Evolutionary conservation across 495 filamentous ascomycete species (phyloP).

Genomic region (Penicillium subrubescens): DNA sequence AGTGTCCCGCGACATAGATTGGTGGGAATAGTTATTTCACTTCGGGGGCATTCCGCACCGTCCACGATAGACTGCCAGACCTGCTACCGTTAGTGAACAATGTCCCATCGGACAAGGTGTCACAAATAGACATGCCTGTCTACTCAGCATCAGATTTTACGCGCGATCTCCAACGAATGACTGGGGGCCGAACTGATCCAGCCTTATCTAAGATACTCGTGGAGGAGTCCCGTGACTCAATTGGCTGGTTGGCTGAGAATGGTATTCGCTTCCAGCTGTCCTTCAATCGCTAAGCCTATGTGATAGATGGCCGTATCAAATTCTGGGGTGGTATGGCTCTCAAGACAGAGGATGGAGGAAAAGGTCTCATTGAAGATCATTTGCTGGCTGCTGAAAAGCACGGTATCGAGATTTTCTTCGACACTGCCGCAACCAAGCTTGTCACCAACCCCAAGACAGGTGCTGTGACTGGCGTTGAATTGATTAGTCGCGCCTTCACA

Average conservation of each 20-base stretch:
- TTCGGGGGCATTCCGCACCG: conserved; percentile 54
- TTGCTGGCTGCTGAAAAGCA: conserved; percentile 39
- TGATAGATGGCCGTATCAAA: conserved; percentile 54
- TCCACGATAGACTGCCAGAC: conserved; percentile 46
- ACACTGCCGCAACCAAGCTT: conserved; percentile 45
- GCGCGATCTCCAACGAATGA: conserved; percentile 53
- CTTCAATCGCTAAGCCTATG: conserved; percentile 64
- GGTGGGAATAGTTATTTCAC: conserved; percentile 61
- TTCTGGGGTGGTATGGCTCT: conserved; percentile 65
- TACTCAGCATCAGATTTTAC: conserved; percentile 51
- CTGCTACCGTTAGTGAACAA: conserved; percentile 51
- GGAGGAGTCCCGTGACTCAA: conserved; percentile 43
- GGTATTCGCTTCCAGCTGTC: conserved; percentile 58
- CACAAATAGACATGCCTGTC: conserved; percentile 15
- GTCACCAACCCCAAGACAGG: conserved; percentile 37
- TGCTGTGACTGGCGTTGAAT: conserved; percentile 29
- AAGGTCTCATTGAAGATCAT: conserved; percentile 55
- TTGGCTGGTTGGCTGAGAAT: conserved; percentile 54
- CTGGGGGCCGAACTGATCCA: conserved; percentile 47
- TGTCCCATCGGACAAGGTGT: conserved; percentile 2
- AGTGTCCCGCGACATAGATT: conserved; percentile 44
- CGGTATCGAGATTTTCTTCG: conserved; percentile 47
- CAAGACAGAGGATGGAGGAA: conserved; percentile 59
- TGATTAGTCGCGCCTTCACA: background rate
- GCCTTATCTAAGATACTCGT: conserved; percentile 48